Evolutionary conservation across 176 grass and related monocot genomes (phyloP), one percentile per base, ranked within the genome.

Genomic region (Dendrocalamus sinicus): DNA sequence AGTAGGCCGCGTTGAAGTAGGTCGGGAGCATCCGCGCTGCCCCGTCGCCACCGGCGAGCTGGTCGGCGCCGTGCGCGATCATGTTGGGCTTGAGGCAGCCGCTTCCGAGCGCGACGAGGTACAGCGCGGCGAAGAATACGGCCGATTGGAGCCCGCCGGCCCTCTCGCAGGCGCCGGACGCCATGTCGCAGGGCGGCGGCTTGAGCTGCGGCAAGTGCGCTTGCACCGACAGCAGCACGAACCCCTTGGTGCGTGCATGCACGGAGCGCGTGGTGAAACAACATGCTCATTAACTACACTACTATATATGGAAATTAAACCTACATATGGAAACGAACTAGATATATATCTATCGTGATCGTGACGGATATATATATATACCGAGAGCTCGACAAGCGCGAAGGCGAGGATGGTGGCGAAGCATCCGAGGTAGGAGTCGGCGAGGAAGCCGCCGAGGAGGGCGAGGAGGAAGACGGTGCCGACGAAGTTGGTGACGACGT

Each of bases 41-140:
- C 4, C 10, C 66, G 13, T 80, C 40, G 28, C 52, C 17, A 0
- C 0, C 40, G 11, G 9, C 26, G 81, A 93, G 84, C 85, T 93
- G 91, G 58, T 93, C 88, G 3, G 55, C 91, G 47, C 91, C 91
- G 44, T 90, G 85, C 20, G 84, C 43, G 7, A 89, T 90, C 91
- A 90, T 90, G 65, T 93, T 93, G 16, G 88, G 91, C 85, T 90
- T 93, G 30, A 93, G 64, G 70, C 91, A 93, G 45, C 91, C 91
- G 39, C 79, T 85, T 37, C 91, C 91, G 52, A 93, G 55, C 24
- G 91, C 91, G 54, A 93, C 64, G 54, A 93, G 75, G 88, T 90
- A 93, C 3, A 93, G 91, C 19, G 91, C 91, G 35, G 87, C 72
- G 75, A 90, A 90, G 77, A 93, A 93, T 3, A 90, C 53, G 54